A percentile compares a stretch with the other conserved stretches of the same genome.
These are phyloP conservation scores for Mucor velutinosus DNA, from an alignment of 371 early-diverging fungal genomes.

Conservation along the genomic window DNA sequence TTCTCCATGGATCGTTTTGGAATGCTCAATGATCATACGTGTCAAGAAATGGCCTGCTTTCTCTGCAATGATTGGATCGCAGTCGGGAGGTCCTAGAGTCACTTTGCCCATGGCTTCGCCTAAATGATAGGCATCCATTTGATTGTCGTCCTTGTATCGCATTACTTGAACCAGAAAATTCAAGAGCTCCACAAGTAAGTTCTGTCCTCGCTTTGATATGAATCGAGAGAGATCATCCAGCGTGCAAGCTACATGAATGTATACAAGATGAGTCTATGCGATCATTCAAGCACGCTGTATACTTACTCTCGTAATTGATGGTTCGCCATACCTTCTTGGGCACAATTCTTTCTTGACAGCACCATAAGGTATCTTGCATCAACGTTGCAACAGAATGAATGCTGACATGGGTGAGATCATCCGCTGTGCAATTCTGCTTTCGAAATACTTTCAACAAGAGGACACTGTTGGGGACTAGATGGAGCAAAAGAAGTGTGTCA, in stretches of 20 bases:
- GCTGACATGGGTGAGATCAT: slow-evolving; percentile 36
- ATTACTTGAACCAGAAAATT: slow-evolving; percentile 47
- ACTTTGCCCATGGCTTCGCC: slow-evolving; percentile 56
- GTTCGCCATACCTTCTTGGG: slow-evolving; percentile 45
- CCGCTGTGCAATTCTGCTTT: slow-evolving; percentile 33
- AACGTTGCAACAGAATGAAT: slow-evolving; percentile 53
- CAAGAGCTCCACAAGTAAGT: slow-evolving; percentile 38
- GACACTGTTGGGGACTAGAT: slow-evolving; percentile 40
- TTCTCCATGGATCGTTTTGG: slow-evolving; percentile 32
- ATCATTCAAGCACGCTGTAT: no score
- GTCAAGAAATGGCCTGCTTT: slow-evolving; percentile 49
- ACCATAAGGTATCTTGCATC: slow-evolving; percentile 51
- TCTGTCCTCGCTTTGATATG: slow-evolving; percentile 26
- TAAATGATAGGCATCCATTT: slow-evolving; percentile 44
- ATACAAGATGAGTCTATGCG: no score
- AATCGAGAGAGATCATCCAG: slow-evolving; percentile 2
- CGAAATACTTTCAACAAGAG: slow-evolving; percentile 44
- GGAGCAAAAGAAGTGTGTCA: background rate
- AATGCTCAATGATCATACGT: slow-evolving; percentile 50
- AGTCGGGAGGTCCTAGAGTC: slow-evolving; percentile 45
- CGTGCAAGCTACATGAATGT: slow-evolving; percentile 9
- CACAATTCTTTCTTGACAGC: slow-evolving; percentile 47
- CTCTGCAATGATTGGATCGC: slow-evolving; percentile 49
- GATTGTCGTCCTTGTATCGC: slow-evolving; percentile 41
- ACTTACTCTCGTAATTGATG: slow-evolving; percentile 52